phyloP scores from a whole-genome alignment of 805 yeast species.

The Candida pini region DNA sequence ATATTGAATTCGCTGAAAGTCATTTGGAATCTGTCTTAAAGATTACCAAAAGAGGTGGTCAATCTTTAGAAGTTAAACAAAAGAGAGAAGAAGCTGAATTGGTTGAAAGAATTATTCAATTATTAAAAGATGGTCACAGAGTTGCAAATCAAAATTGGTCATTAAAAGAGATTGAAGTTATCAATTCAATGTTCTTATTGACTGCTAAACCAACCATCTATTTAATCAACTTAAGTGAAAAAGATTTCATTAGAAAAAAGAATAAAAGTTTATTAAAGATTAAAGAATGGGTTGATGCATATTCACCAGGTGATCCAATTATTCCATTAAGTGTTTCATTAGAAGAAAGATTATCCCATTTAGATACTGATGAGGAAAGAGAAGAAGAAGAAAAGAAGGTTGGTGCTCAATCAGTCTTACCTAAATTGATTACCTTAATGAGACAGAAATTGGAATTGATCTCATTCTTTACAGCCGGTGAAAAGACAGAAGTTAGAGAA shows the following conservation, averaged over 20 bases:
- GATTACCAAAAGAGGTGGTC: slow-evolving; percentile 59
- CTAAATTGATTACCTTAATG: slow-evolving; percentile 61
- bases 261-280: slow-evolving; percentile 50
- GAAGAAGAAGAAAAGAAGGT: slow-evolving; percentile 30
- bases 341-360: slow-evolving; percentile 85
- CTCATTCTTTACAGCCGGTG: slow-evolving; percentile 85
- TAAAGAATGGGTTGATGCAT: slow-evolving; percentile 57
- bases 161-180: slow-evolving; percentile 55
- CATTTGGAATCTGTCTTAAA: slow-evolving; percentile 53
- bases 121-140: slow-evolving; percentile 60
- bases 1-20: slow-evolving; percentile 79
- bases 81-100: slow-evolving; percentile 56
- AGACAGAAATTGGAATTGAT: slow-evolving; percentile 64
- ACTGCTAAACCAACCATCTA: slow-evolving; percentile 89
- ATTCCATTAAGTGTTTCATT: slow-evolving; percentile 90
- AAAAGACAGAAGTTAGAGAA: slow-evolving; percentile 69
- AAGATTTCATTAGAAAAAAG: slow-evolving; percentile 51
- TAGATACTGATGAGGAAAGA: slow-evolving; percentile 61
- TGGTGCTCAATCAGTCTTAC: slow-evolving; percentile 46
- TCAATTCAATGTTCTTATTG: slow-evolving; percentile 66
- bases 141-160: slow-evolving; percentile 59
- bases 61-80: slow-evolving; percentile 57
- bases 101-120: slow-evolving; percentile 52
- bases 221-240: slow-evolving; percentile 65
- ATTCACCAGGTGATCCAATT: slow-evolving; percentile 72